Base-by-base conservation (phyloP, 2,329 filamentous ascomycete species). In the Penicillium sp. region DNA sequence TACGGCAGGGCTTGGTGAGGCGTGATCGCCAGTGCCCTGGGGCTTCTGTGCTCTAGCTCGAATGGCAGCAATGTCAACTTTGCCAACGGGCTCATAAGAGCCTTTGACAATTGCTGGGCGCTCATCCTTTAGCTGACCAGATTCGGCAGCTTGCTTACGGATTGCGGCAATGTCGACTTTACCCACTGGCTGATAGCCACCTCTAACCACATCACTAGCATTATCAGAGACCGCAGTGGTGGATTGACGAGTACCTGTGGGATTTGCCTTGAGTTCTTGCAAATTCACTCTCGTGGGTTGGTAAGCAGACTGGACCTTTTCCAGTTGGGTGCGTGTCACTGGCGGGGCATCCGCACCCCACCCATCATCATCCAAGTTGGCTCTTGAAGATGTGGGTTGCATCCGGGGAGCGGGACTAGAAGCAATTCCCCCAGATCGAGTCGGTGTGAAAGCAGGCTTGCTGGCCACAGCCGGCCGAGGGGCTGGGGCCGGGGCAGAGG, bases 131-230 rank as follows among this genome's bases (percentile, higher is more conserved):
- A 69, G 10, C 26, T 69, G 60, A 8, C 81, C 73, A 71, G 79
- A 65, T 79, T 86, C 78, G 80, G 86, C 68, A 76, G 91, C 78
- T 82, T 90, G 70, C 80, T 86, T 76, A 59, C 94, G 85, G 62
- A 99, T 88, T 35, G 91, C 92, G 23, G 88, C 89, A 74, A 99
- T 97, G 68, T 99, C 92, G n/a, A 99, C 89, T 77, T 97, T 97
- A 53, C 94, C 94, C 64, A 99, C 79, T 18, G 94, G 94, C 71
- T 97, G 91, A 74, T 99, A 99, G 14, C 83, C 88, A 41, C 94
- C 94, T 67, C 78, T 89, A 47, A 97, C 85, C 18, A 97, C 83
- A 68, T 91, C 88, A 23, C 67, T 61, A 34, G 74, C 63, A 32
- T 74, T 71, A 44, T 83, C 79, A 43, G 82, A 75, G 35, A 70